A percentile compares a stretch with the other conserved stretches of the same genome.
phyloP scores from a whole-genome alignment of 2,329 filamentous ascomycete species.

The Zymoseptoria passerinii region DNA sequence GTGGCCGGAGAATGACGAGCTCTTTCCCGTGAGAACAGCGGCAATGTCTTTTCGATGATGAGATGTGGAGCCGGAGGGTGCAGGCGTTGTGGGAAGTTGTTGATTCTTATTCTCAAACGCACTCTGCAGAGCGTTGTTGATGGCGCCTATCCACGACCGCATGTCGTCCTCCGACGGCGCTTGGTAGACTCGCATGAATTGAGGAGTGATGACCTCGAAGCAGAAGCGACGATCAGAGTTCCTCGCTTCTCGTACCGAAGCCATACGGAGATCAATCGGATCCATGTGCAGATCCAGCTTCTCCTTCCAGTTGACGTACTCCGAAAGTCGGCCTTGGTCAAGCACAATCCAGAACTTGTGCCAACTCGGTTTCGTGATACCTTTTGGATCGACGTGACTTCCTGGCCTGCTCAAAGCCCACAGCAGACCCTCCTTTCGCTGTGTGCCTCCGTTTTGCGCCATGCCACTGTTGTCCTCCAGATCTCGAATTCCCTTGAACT shows the following conservation, averaged over 20 bases:
- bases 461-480: conserved; percentile 60
- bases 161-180: conserved; percentile 97
- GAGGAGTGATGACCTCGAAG: conserved; percentile 96
- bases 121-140: conserved; percentile 95
- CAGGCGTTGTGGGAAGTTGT: conserved; percentile 37
- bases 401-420: conserved; percentile 92
- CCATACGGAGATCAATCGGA: conserved; percentile 92
- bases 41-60: conserved; percentile 78
- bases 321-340: conserved; percentile 90
- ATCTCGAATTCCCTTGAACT: conserved; percentile 87
- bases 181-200: conserved; percentile 93
- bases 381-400: conserved; percentile 89
- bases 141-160: conserved; percentile 89
- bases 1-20: conserved; percentile 59
- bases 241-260: conserved; percentile 88
- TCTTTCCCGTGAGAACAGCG: conserved; percentile 87
- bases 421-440: conserved; percentile 85
- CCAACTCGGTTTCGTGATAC: conserved; percentile 95
- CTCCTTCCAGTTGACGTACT: conserved; percentile 99
- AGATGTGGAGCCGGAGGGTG: conserved; percentile 30
- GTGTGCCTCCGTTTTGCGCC: conserved; percentile 52
- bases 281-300: conserved; percentile 95
- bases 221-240: conserved; percentile 93
- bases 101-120: conserved; percentile 69
- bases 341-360: conserved; percentile 99